Evolutionary conservation across 306 rosid genomes (phyloP).

Genomic region (Vigna unguiculata): DNA sequence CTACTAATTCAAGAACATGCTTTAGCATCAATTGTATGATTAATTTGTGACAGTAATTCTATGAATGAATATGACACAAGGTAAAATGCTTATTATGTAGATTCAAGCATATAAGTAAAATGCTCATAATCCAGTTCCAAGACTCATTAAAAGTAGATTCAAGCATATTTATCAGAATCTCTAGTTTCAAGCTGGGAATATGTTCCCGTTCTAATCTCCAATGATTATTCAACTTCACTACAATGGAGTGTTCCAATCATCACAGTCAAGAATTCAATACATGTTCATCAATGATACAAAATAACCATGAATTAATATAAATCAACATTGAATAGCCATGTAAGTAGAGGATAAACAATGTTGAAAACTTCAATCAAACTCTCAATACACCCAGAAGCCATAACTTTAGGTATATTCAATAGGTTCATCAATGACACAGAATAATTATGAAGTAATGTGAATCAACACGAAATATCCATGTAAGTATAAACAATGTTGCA

Average conservation of each 20-base stretch:
- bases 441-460: constrained; percentile 7
- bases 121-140: constrained; percentile 1
- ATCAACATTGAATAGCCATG: constrained; percentile 10
- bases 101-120: not conserved
- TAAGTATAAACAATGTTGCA: not conserved
- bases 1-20: constrained; percentile 23
- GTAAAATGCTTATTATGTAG: not conserved
- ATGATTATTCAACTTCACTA: constrained; percentile 33
- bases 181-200: constrained; percentile 13
- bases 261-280: not conserved
- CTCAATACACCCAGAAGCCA: constrained; percentile 3
- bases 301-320: constrained; percentile 12
- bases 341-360: not conserved
- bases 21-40: constrained; percentile 5
- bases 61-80: not conserved
- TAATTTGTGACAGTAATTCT: not conserved
- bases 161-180: not conserved
- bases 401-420: not conserved
- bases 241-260: not conserved
- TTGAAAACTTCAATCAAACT: constrained; percentile 14
- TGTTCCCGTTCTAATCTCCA: constrained; percentile 27
- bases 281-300: not conserved
- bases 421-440: not conserved
- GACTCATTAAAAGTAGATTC: not conserved
- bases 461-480: constrained; percentile 13